These are phyloP conservation scores for Letharia lupina DNA, from an alignment of 495 filamentous ascomycete genomes.

Conservation along the genomic window DNA sequence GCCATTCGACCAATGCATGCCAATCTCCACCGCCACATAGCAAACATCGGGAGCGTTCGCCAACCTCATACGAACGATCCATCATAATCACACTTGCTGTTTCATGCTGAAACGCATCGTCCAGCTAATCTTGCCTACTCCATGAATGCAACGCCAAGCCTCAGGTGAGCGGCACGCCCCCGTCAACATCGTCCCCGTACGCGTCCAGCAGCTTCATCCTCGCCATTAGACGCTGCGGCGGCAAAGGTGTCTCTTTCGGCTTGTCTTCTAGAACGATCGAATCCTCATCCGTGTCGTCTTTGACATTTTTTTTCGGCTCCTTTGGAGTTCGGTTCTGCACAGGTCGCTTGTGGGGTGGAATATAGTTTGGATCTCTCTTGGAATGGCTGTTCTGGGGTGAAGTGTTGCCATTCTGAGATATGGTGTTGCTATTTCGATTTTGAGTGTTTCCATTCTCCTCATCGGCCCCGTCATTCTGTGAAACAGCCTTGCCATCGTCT, in stretches of 20 bases:
- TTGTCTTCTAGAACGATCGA: slow-evolving; percentile 1
- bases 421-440: background rate
- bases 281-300: background rate
- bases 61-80: background rate
- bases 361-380: background rate
- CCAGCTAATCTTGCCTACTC: slow-evolving; percentile 20
- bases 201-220: background rate
- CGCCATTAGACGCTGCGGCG: background rate
- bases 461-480: background rate
- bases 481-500: background rate
- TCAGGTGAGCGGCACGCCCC: slow-evolving; percentile 2
- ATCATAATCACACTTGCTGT: background rate
- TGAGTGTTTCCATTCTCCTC: background rate
- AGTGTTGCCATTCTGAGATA: background rate
- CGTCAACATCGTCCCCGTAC: background rate
- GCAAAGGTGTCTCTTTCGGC: background rate
- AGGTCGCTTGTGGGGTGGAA: slow-evolving; percentile 1
- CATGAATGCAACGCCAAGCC: background rate
- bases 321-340: background rate
- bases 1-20: background rate
- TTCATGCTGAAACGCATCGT: background rate
- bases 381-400: background rate
- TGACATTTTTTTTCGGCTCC: background rate
- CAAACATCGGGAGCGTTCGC: background rate
- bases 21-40: background rate